A percentile compares a stretch with the other conserved stretches of the same genome.
Evolutionary conservation across 352 stramenopile species (phyloP).

Genomic region (Chrysophaeum taylorii): DNA sequence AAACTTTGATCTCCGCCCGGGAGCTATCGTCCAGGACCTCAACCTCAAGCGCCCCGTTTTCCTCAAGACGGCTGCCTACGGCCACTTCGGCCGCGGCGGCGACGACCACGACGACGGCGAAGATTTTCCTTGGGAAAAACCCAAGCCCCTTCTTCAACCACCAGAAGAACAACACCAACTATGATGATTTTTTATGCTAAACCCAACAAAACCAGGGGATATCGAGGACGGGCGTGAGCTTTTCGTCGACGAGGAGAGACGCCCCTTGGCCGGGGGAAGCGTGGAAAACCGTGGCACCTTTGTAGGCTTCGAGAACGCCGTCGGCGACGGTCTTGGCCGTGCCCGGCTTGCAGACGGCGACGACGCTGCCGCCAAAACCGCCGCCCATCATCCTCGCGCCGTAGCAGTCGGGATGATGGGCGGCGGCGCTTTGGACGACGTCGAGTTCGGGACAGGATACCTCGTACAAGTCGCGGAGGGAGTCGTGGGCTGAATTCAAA

Average conservation of each 20-base stretch:
- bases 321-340: no score
- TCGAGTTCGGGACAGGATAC: background rate
- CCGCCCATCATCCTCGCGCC: background rate
- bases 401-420: background rate
- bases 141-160: slow-evolving; percentile 72
- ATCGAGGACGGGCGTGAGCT: no score
- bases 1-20: slow-evolving; percentile 95
- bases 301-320: no score
- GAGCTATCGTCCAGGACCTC: slow-evolving; percentile 95
- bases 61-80: slow-evolving; percentile 96
- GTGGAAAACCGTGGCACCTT: no score
- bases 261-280: no score
- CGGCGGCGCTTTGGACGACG: background rate
- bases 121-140: slow-evolving; percentile 97
- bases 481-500: background rate
- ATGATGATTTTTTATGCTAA: no score
- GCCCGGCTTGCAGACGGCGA: background rate
- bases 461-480: background rate
- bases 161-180: no score
- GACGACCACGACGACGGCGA: slow-evolving; percentile 57
- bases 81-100: slow-evolving; percentile 86
- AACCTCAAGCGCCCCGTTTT: slow-evolving; percentile 92
- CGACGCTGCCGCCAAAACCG: background rate
- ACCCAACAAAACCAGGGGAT: no score
- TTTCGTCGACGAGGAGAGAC: no score